Base-by-base conservation (phyloP, 1,139 yeast genomes). In the Debaryomycetaceae sp. region DNA sequence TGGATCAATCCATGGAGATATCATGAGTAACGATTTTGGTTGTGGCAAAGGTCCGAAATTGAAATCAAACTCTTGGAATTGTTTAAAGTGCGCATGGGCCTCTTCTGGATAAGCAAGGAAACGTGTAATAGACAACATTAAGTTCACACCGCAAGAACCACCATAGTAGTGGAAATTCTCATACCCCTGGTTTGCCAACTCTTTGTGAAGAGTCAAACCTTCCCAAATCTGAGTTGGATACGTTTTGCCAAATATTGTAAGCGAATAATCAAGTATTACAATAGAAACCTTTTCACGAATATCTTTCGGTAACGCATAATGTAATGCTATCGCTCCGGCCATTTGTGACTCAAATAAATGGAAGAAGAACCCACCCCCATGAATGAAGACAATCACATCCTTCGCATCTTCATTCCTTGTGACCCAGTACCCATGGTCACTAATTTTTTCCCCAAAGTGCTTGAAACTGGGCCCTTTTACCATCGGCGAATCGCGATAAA, bases 101-200 rank as follows among this genome's bases (percentile, higher is more conserved):
- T 64, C 64, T 30, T 63, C 63, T 1, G 68, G 64, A 38, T 62
- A 56, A n/a, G 66, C 61, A 30, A 61, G 48, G 41, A 58, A 63
- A 40, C 73, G 59, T n/a, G 61, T 50, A 13, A 70, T 34, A 5
- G 65, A 57, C 14, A 67, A 45, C 6, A 63, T 56, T 47, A 72
- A 52, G 48, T 73, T 73, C 3, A 62, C 74, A 11, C 80, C 79
- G 22, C 75, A 73, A 3, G 79, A 73, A 47, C 73, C 80, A 6
- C 78, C 79, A 33, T 69, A 42, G 5, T 73, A 45, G 17, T 59
- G 58, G 37, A 74, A 58, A 33, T 65, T 61, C 5, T 49, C 45
- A 39, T 60, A 66, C 1, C 70, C 67, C 15, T 58, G 46, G 6
- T 46, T 38, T 13, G 58, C 48, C 36, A 75, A 52, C 16, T 52